Conservation (phyloP, 306 rosid species). For the Purshia tridentata region DNA sequence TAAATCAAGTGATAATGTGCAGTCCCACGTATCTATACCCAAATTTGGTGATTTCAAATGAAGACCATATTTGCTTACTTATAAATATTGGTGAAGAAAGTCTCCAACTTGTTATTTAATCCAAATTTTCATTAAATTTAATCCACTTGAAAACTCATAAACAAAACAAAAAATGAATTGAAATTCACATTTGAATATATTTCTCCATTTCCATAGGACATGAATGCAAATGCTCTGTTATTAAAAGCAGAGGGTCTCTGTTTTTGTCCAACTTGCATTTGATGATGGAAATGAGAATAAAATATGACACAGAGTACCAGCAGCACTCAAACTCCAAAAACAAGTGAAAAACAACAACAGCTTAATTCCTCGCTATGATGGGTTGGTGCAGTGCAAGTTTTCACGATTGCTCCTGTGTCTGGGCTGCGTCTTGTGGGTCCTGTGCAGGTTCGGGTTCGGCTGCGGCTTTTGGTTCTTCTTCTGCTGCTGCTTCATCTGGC, state of each 20-base stretch:
- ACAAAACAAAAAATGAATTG: not conserved
- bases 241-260: not conserved
- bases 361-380: too few relatives aligned
- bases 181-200: not conserved
- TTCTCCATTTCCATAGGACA: not conserved
- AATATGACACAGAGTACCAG: not conserved
- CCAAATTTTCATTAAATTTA: not conserved
- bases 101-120: too few relatives aligned
- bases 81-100: too few relatives aligned
- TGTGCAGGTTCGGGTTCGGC: not conserved
- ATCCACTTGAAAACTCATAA: not conserved
- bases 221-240: not conserved
- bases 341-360: not conserved
- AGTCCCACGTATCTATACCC: too few relatives aligned
- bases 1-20: too few relatives aligned
- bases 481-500: constrained; percentile 12
- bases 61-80: too few relatives aligned
- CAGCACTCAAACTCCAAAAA: not conserved
- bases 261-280: not conserved
- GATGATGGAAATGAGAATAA: not conserved
- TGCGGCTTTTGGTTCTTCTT: not conserved
- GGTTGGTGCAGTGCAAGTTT: not conserved
- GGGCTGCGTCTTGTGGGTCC: constrained; percentile 16
- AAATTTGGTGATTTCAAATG: too few relatives aligned
- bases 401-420: constrained; percentile 22